Conservation (phyloP, 2,329 filamentous ascomycete genomes). For the Pseudocercospora ulei region DNA sequence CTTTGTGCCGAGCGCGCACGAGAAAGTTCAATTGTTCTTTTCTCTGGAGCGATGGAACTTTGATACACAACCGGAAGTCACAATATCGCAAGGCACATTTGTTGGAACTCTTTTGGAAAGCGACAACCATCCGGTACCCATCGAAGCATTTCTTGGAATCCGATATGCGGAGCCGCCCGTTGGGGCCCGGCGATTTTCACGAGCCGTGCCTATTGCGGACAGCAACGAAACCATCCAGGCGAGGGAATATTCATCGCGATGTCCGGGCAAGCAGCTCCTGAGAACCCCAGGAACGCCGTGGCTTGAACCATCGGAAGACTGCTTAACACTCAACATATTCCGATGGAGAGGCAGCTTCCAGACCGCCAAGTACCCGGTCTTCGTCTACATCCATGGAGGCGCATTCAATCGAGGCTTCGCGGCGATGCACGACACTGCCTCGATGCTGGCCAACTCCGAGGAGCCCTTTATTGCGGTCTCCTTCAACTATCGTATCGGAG, state of each 20-base stretch:
- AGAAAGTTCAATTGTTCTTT: slow-evolving; percentile 21
- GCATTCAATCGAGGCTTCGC: slow-evolving; percentile 43
- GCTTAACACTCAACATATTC: slow-evolving; percentile 52
- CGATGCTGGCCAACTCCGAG: slow-evolving; percentile 44
- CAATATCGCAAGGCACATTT: slow-evolving; percentile 21
- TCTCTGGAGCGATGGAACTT: slow-evolving; percentile 17
- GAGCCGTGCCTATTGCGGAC: slow-evolving; percentile 37
- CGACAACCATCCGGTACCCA: slow-evolving; percentile 20
- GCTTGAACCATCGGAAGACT: slow-evolving; percentile 42
- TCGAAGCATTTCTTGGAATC: slow-evolving; percentile 38
- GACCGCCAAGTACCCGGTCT: slow-evolving; percentile 44
- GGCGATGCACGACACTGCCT: slow-evolving; percentile 50
- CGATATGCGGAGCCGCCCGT: slow-evolving; percentile 39
- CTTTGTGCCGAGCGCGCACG: slow-evolving; percentile 17
- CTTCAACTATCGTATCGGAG: slow-evolving; percentile 55
- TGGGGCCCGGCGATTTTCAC: slow-evolving; percentile 47
- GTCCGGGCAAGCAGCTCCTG: slow-evolving; percentile 28
- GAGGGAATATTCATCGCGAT: slow-evolving; percentile 26
- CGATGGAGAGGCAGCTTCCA: slow-evolving; percentile 36
- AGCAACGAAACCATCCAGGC: slow-evolving; percentile 34
- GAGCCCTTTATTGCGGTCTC: slow-evolving; percentile 48
- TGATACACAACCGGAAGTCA: slow-evolving; percentile 17
- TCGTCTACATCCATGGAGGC: slow-evolving; percentile 55
- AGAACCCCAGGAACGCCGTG: slow-evolving; percentile 21
- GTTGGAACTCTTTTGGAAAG: slow-evolving; percentile 21